Evolutionary conservation across 2,329 filamentous ascomycete species (phyloP).

Genomic region (Alternaria metachromatica): DNA sequence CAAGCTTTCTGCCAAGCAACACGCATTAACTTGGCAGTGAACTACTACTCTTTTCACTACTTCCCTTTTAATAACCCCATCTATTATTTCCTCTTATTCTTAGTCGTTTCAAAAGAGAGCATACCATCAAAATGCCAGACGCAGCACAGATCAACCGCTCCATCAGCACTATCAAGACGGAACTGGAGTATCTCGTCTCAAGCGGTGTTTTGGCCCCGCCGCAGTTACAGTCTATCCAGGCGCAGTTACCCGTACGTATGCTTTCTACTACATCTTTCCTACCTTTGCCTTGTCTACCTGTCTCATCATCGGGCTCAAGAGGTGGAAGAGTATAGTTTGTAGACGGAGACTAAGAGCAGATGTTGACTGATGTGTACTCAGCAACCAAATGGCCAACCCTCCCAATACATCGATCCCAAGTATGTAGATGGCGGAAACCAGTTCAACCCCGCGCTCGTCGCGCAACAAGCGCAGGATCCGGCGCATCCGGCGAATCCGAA

Average conservation of each 20-base stretch:
- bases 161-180: constrained; percentile 20
- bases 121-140: constrained; percentile 15
- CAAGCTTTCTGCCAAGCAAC: constrained; percentile 1
- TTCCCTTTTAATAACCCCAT: too few relatives aligned
- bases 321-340: not conserved
- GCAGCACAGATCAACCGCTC: constrained; percentile 24
- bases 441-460: constrained; percentile 26
- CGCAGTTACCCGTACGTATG: constrained; percentile 22
- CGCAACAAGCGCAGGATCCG: constrained; percentile 30
- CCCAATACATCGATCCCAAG: constrained; percentile 22
- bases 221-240: constrained; percentile 25
- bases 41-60: not conserved
- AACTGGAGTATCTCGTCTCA: constrained; percentile 25
- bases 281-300: not conserved
- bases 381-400: constrained; percentile 25
- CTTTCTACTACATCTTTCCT: not conserved
- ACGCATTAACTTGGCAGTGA: constrained; percentile 9
- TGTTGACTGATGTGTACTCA: not conserved
- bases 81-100: too few relatives aligned
- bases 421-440: constrained; percentile 20
- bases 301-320: not conserved
- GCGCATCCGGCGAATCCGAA: constrained; percentile 24
- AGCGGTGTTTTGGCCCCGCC: constrained; percentile 22
- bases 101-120: not conserved
- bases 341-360: not conserved